Base-by-base conservation (phyloP, 129 eudicot species). In the Smallanthus sonchifolius region DNA sequence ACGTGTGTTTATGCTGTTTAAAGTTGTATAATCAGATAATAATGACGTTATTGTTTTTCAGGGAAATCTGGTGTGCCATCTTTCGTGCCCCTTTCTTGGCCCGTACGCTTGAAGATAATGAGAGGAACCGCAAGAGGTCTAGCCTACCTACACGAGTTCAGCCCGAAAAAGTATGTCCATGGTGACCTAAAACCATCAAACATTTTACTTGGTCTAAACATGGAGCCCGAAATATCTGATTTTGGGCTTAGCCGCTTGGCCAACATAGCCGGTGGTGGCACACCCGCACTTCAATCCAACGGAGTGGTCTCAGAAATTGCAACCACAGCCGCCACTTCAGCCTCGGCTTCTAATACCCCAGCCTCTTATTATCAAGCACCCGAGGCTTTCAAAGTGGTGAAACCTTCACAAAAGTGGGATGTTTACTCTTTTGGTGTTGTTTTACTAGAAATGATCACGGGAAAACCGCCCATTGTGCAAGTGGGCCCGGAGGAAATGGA, bases 371-470 rank as follows among this genome's bases (percentile, higher is more conserved):
- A 94, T 74, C 96, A 91, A 80, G 99, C 99, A 0, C 99, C 99
- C 5, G 99, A 94, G 82, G 91, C 94, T 1, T 75, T 94, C 14
- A 94, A 94, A 81, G 88, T 80, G 39, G 91, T 94, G 75, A 94
- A 94, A 66, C 99, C 99, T 16, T 94, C 99, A 5, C 99, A 94
- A 48, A 94, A 94, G 36, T 94, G 99, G 99, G 99, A 94, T 67
- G 84, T 91, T 48, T 94, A 88, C 81, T 94, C 99, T 6, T 90
- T 81, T 32, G 99, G 99, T 15, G 88, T 94, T 72, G 84, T 94
- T 52, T 62, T 94, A 70, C 79, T 94, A 13, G 99, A 94, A 67
- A 81, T 94, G 93, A 85, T 94, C 56, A 86, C 91, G 0, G 97
- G 99, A 9, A 86, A 84, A 72, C 30, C 92, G 16, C 87, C 98